These are phyloP conservation scores for Solanum piurae DNA, from an alignment of 257 asterid species.

Conservation along the genomic window DNA sequence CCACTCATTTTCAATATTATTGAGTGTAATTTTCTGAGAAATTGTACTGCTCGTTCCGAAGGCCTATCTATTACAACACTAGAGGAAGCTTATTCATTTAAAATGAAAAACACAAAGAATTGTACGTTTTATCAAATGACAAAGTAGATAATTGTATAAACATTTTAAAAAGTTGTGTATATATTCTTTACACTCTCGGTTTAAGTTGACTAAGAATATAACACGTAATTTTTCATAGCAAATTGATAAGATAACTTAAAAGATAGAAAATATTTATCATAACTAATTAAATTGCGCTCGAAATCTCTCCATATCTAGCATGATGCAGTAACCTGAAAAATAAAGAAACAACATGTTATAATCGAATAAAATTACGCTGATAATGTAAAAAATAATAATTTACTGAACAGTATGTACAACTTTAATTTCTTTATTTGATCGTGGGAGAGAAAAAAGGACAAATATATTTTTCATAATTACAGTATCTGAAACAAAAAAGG, in stretches of 20 bases:
- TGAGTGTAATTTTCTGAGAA: too few species aligned
- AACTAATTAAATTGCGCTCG: not conserved
- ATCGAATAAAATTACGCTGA: not conserved
- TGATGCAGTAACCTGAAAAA: not conserved
- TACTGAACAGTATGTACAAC: not conserved
- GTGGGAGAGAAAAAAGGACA: not conserved
- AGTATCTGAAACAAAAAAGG: not conserved
- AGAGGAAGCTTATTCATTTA: too few species aligned
- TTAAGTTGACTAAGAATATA: not conserved
- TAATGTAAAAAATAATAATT: not conserved
- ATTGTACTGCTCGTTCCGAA: too few species aligned
- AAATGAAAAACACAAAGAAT: not conserved
- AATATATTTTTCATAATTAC: not conserved
- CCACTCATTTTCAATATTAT: not conserved
- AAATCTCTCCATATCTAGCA: not conserved
- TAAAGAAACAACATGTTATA: not conserved
- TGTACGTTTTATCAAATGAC: not conserved
- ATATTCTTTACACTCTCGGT: not conserved
- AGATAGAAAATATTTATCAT: not conserved
- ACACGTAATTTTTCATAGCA: not conserved
- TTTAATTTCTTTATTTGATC: too few species aligned
- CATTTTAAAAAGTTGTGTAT: not conserved
- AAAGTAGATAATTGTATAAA: not conserved
- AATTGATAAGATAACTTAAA: not conserved
- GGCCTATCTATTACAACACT: too few species aligned